Percentiles rank a stretch among this genome's conserved stretches.
These are phyloP conservation scores for Syzygium jambos DNA, from an alignment of 345 rosid genomes.

Conservation along the genomic window DNA sequence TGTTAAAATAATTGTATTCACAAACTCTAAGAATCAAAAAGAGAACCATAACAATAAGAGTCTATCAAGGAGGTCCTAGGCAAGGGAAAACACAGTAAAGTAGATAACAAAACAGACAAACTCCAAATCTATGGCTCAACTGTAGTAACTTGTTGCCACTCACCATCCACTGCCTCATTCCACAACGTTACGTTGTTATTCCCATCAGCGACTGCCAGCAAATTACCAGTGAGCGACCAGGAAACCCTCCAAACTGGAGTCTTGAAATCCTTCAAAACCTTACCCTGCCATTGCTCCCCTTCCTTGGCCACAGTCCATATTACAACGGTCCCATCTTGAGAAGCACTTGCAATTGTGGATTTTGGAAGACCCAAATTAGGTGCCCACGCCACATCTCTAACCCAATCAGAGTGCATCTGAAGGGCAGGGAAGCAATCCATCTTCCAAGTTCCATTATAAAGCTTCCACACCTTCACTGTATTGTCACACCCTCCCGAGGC, in stretches of 20 bases:
- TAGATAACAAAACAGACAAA: not conserved
- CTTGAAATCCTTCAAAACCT: slow-evolving; percentile 48
- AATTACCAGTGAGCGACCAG: slow-evolving; percentile 56
- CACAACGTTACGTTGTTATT: slow-evolving; percentile 44
- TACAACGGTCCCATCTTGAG: slow-evolving; percentile 56
- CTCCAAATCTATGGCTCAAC: slow-evolving; percentile 29
- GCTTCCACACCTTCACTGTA: slow-evolving; percentile 55
- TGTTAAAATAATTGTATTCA: not conserved
- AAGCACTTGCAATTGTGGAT: slow-evolving; percentile 55
- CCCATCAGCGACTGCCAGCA: slow-evolving; percentile 53
- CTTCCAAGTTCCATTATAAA: slow-evolving; percentile 44
- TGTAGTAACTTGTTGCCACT: slow-evolving; percentile 49
- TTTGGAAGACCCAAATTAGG: slow-evolving; percentile 61
- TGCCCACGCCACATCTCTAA: slow-evolving; percentile 69
- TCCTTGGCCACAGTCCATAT: slow-evolving; percentile 49
- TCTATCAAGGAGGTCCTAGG: not conserved
- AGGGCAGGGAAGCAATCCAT: slow-evolving; percentile 58
- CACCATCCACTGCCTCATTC: slow-evolving; percentile 57
- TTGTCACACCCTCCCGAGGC: slow-evolving; percentile 58
- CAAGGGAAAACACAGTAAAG: not conserved
- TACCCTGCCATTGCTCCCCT: slow-evolving; percentile 59
- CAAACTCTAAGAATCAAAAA: not conserved
- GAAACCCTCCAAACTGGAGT: slow-evolving; percentile 55
- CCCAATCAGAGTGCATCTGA: slow-evolving; percentile 56
- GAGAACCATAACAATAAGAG: not conserved